Evolutionary conservation across 2,329 filamentous ascomycete species (phyloP), one percentile per base, ranked within the genome.

Genomic region (Fusarium brachygibbosum): DNA sequence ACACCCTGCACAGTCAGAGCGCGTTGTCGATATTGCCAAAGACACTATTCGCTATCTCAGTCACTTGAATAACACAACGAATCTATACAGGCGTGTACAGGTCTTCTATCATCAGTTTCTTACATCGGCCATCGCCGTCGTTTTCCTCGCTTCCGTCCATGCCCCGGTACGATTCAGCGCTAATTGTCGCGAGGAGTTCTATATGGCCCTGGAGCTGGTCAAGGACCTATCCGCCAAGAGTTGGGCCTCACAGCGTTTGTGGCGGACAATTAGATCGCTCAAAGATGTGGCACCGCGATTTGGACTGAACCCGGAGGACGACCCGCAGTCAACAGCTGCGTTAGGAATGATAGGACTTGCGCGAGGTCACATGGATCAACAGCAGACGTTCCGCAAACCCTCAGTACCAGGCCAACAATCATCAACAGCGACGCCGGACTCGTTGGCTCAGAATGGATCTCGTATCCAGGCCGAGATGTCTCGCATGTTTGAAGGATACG

Each of bases 81-180:
- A 91, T 62, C 84, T 94, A 4, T 94, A 94, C 77, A 85, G 88
- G 35, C 87, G 85, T 34, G 87, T 91, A 52, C 91, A 94, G 78
- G 88, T 91, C 9, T 91, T 93, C 76, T 94, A 93, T 80, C 91
- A 94, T 77, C 92, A 94, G 72, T 94, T 94, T 73, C 83, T 94
- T 21, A 89, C 91, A 2, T 92, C 90, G 0, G 90, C 91, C 3
- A 87, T 94, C 21, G 90, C 91, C 1, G 91, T 93, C 5, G 82
- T 94, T 14, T 94, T 94, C 75, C 84, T 94, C 1, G 92, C 91
- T 2, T 91, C 91, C 1, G 91, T 90, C 5, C 92, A 94, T 74
- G 90, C 91, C 1, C 91, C 92, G 0, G 86, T 91, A 0, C 85
- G 89, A 28, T 94, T 94, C 76, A 91, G 88, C 71, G 82, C 85